Conservation (phyloP, 768 basidiomycete genomes). For the Multifurca ochricompacta region DNA sequence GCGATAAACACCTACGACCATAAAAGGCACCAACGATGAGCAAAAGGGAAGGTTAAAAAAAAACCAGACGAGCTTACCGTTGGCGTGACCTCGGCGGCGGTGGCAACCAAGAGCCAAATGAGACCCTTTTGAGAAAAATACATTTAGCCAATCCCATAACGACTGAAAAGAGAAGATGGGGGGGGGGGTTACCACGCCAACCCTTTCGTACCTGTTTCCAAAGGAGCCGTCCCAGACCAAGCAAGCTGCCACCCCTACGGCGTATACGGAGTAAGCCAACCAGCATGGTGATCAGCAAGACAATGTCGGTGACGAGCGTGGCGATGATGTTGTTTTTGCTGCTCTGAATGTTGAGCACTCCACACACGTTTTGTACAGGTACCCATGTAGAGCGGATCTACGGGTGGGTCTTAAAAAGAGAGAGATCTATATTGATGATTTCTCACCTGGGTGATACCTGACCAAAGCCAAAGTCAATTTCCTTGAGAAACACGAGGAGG, state of each 20-base stretch:
- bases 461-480: background rate
- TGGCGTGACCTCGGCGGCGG: background rate
- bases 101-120: background rate
- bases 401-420: too few relatives aligned
- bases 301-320: constrained; percentile 1
- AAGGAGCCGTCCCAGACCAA: background rate
- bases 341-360: background rate
- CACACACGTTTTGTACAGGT: background rate
- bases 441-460: background rate
- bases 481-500: too few relatives aligned
- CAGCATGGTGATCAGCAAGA: constrained; percentile 1
- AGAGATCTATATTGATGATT: too few relatives aligned
- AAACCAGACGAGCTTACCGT: background rate
- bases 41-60: background rate
- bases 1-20: background rate
- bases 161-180: background rate
- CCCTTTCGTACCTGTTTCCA: constrained; percentile 10
- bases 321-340: background rate
- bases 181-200: background rate
- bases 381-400: background rate
- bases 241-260: background rate
- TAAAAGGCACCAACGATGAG: background rate
- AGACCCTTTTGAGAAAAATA: background rate
- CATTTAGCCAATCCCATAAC: background rate
- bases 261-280: background rate